Conservation (phyloP, 257 asterid species). For the Nicotiana attenuata region DNA sequence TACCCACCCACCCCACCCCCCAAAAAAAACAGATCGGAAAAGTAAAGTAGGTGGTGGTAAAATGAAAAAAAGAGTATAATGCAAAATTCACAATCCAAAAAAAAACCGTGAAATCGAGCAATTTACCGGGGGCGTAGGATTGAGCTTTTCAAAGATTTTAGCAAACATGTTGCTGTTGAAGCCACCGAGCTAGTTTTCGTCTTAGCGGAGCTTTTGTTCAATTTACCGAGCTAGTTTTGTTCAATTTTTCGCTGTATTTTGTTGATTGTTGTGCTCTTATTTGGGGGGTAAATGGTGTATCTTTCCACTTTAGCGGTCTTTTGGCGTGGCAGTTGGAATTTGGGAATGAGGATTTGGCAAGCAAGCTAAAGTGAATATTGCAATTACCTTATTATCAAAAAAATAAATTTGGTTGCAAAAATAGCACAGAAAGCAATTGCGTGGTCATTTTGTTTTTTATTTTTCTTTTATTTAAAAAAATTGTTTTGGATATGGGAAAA, state of each 20-base stretch:
- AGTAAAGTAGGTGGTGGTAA: background rate
- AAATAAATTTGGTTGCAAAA: too few species aligned
- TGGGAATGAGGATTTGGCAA: background rate
- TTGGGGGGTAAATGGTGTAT: background rate
- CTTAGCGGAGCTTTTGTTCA: too few species aligned
- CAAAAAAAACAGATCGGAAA: background rate
- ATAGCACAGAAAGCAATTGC: too few species aligned
- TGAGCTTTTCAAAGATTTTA: conserved; percentile 44
- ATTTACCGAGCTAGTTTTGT: too few species aligned
- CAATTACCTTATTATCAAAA: background rate
- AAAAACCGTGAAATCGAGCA: background rate
- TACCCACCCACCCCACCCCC: background rate
- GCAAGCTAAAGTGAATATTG: background rate
- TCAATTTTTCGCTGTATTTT: background rate
- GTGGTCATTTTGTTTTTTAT: too few species aligned
- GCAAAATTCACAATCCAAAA: background rate
- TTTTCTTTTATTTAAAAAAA: too few species aligned
- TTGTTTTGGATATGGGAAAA: too few species aligned
- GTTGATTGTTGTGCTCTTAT: background rate
- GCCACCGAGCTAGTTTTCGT: too few species aligned
- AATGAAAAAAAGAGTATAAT: background rate
- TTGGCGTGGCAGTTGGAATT: background rate
- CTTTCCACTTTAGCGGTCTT: background rate
- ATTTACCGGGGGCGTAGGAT: conserved; percentile 45
- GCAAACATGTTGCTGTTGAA: conserved; percentile 28